A percentile compares a stretch with the other conserved stretches of the same genome.
Evolutionary conservation across 352 stramenopile genomes (phyloP).

Genomic region (Pythium rhizo-oryzae): DNA sequence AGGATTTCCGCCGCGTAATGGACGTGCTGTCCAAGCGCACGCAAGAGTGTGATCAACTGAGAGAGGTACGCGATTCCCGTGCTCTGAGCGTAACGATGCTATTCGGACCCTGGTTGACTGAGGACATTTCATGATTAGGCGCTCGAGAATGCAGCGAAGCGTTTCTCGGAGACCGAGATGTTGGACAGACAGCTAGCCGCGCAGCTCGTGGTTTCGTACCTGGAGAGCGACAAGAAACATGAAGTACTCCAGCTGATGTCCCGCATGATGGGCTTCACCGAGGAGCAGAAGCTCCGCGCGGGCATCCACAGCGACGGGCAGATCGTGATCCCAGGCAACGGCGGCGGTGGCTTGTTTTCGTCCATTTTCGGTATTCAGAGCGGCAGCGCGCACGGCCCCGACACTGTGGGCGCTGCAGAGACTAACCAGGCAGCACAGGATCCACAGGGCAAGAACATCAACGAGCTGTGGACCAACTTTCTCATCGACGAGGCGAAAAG

Average conservation of each 20-base stretch:
- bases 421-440: neutral
- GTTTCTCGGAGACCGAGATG: slow-evolving; percentile 61
- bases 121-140: slow-evolving; percentile 31
- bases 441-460: slow-evolving; percentile 65
- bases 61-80: slow-evolving; percentile 42
- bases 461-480: slow-evolving; percentile 75
- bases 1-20: slow-evolving; percentile 59
- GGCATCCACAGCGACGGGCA: slow-evolving; percentile 39
- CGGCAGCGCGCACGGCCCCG: neutral
- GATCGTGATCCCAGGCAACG: slow-evolving; percentile 54
- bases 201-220: slow-evolving; percentile 75
- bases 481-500: slow-evolving; percentile 56
- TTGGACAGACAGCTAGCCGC: slow-evolving; percentile 73
- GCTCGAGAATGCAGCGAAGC: slow-evolving; percentile 56
- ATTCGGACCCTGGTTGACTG: neutral
- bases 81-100: neutral
- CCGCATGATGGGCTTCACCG: slow-evolving; percentile 73
- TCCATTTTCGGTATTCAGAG: slow-evolving; percentile 54
- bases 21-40: slow-evolving; percentile 60
- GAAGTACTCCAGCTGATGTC: slow-evolving; percentile 76
- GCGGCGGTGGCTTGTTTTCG: slow-evolving; percentile 67
- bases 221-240: slow-evolving; percentile 69
- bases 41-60: slow-evolving; percentile 68
- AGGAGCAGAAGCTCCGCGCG: slow-evolving; percentile 70
- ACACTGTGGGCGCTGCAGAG: slow-evolving; percentile 12